phyloP scores from a whole-genome alignment of 2,329 filamentous ascomycete species.

The Aspergillus viridinutans region DNA sequence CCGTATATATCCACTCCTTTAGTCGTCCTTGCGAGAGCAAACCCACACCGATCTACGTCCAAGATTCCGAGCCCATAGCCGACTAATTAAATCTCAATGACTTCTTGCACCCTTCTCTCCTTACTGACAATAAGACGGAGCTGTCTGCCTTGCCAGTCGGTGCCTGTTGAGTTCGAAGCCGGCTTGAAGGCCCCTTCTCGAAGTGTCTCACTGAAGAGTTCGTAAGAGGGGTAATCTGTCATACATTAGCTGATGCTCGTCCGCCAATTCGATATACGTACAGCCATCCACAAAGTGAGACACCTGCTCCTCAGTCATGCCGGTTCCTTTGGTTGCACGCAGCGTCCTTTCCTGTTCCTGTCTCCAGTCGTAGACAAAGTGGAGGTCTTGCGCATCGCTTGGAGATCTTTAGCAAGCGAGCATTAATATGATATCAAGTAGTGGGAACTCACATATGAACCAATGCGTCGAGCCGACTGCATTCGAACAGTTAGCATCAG shows the following conservation, averaged over 20 bases:
- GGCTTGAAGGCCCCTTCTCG: conserved; percentile 54
- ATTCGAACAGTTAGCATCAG: conserved; percentile 12
- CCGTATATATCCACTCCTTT: not conserved
- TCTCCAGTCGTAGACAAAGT: conserved; percentile 81
- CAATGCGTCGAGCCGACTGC: conserved; percentile 56
- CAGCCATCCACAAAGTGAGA: conserved; percentile 67
- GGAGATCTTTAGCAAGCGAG: not conserved
- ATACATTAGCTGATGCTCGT: not conserved
- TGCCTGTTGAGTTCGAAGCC: conserved; percentile 9
- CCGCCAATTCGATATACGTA: conserved; percentile 29
- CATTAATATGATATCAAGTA: not conserved
- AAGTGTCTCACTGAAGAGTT: conserved; percentile 61
- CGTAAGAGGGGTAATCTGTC: conserved; percentile 65
- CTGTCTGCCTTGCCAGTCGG: conserved; percentile 50
- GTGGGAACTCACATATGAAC: conserved; percentile 54
- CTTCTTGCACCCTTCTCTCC: conserved; percentile 57
- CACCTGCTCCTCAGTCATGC: conserved; percentile 81
- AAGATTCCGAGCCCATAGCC: not conserved
- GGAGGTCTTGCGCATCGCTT: conserved; percentile 65
- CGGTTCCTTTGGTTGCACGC: conserved; percentile 61
- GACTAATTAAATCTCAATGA: conserved; percentile 45
- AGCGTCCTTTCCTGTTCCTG: conserved; percentile 73
- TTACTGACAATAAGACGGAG: conserved; percentile 59
- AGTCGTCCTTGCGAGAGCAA: not conserved
- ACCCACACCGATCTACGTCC: not conserved